Percentiles rank a stretch among this genome's conserved stretches.
phyloP scores from a whole-genome alignment of 2,329 filamentous ascomycete genomes.

The Talaromyces pinophilus region DNA sequence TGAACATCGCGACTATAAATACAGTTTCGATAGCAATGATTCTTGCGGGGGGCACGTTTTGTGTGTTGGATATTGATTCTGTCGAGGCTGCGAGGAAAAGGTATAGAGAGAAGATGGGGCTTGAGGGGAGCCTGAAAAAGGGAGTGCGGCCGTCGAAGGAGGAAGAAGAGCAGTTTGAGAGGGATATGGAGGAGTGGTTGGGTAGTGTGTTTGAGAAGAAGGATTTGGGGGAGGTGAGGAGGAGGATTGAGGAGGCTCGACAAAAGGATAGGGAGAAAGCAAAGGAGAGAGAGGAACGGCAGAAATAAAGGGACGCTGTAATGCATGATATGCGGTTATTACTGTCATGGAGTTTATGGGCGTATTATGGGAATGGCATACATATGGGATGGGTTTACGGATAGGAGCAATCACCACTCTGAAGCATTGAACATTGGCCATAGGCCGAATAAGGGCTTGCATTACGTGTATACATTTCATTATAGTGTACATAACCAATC shows the following conservation, averaged over 20 bases:
- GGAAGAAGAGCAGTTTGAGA: slow-evolving; percentile 55
- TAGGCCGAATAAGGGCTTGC: not conserved
- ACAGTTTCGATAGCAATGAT: slow-evolving; percentile 75
- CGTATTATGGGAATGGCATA: not conserved
- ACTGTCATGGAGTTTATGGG: not conserved
- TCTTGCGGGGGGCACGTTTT: slow-evolving; percentile 70
- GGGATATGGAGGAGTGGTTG: slow-evolving; percentile 58
- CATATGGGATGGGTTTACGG: not conserved
- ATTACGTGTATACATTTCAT: not conserved
- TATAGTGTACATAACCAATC: not conserved
- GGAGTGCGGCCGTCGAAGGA: slow-evolving; percentile 44
- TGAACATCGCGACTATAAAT: slow-evolving; percentile 85
- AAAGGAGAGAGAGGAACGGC: slow-evolving; percentile 21
- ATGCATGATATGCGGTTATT: not conserved
- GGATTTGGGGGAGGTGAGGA: slow-evolving; percentile 46
- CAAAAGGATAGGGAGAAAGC: slow-evolving; percentile 9
- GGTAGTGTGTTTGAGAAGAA: slow-evolving; percentile 51
- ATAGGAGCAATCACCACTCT: slow-evolving; percentile 3
- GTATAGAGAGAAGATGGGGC: slow-evolving; percentile 59
- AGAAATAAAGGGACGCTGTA: slow-evolving; percentile 17
- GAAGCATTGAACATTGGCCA: not conserved
- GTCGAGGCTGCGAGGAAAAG: slow-evolving; percentile 64
- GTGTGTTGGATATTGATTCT: slow-evolving; percentile 73
- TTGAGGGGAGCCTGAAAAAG: slow-evolving; percentile 47
- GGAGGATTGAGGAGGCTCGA: slow-evolving; percentile 30